These are phyloP conservation scores for Metschnikowia matae DNA, from an alignment of 805 yeast genomes.

Conservation along the genomic window DNA sequence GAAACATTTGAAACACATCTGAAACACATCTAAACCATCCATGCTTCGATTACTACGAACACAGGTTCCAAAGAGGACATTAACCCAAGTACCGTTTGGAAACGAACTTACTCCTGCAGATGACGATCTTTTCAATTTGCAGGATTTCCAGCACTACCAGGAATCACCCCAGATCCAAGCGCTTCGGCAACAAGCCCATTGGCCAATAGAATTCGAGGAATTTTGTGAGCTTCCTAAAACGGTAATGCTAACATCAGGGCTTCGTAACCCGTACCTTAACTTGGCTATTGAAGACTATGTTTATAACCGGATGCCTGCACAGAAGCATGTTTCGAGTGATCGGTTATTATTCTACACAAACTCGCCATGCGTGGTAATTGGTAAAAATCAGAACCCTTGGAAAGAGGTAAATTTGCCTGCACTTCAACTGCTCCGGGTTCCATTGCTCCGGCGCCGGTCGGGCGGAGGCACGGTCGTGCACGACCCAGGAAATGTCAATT, in stretches of 20 bases:
- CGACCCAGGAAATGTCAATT: conserved; percentile 84
- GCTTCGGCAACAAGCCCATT: conserved; percentile 9
- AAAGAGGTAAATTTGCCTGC: conserved; percentile 68
- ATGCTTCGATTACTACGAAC: conserved; percentile 1
- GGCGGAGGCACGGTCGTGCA: conserved; percentile 99
- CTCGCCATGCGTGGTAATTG: conserved; percentile 84
- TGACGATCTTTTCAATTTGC: conserved; percentile 33
- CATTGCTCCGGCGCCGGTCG: conserved; percentile 70
- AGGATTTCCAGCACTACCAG: conserved; percentile 37
- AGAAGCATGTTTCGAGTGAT: conserved; percentile 22
- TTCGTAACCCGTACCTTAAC: conserved; percentile 67
- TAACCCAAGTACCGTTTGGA: conserved; percentile 33
- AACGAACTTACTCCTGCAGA: conserved; percentile 35
- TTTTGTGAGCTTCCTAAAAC: conserved; percentile 31
- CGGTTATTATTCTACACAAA: conserved; percentile 73
- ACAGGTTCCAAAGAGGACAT: neutral
- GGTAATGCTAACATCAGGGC: conserved; percentile 52
- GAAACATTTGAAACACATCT: too few species aligned
- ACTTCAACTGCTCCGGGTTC: conserved; percentile 48
- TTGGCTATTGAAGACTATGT: conserved; percentile 79
- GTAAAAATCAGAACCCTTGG: conserved; percentile 96
- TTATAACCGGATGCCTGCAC: conserved; percentile 58
- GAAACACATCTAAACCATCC: neutral
- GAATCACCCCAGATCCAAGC: conserved; percentile 27
- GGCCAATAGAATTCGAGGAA: neutral